Conservation (phyloP, 1,284 basidiomycete genomes). For the Lentinus polychrous region DNA sequence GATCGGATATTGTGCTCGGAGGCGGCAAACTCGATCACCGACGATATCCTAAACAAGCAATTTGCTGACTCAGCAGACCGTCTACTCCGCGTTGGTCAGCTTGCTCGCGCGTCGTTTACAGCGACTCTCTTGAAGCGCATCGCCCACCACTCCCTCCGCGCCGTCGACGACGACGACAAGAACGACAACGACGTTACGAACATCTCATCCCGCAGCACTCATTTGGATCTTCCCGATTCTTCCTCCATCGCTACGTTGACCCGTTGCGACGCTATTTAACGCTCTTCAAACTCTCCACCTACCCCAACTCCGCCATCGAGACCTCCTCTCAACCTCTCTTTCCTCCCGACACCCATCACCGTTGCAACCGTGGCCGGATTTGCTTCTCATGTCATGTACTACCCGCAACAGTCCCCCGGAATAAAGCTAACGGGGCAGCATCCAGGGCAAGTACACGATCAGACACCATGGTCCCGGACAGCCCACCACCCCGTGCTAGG, state of each 20-base stretch:
- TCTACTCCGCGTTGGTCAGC: background rate
- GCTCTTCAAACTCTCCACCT: background rate
- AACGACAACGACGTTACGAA: slow-evolving; percentile 19
- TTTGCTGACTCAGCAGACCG: slow-evolving; percentile 16
- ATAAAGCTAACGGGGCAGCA: slow-evolving; percentile 57
- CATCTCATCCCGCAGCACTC: background rate
- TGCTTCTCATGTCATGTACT: slow-evolving; percentile 60
- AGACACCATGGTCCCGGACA: slow-evolving; percentile 57
- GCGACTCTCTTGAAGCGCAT: slow-evolving; percentile 21
- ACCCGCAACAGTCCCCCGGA: slow-evolving; percentile 72
- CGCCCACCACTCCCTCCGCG: slow-evolving; percentile 23
- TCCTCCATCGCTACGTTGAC: slow-evolving; percentile 13
- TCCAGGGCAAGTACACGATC: slow-evolving; percentile 45
- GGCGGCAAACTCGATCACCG: background rate
- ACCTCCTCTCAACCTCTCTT: background rate
- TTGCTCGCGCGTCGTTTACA: slow-evolving; percentile 14
- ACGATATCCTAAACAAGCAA: slow-evolving; percentile 10
- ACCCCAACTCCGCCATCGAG: too few species aligned
- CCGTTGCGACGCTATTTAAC: slow-evolving; percentile 9
- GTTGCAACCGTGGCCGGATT: background rate
- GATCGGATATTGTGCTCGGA: background rate
- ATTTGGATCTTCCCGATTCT: slow-evolving; percentile 12
- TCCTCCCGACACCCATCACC: background rate
- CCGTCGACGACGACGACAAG: slow-evolving; percentile 25
- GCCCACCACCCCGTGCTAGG: slow-evolving; percentile 53